Conservation (phyloP, 2,329 filamentous ascomycete species). For the Uncinocarpus reesii region DNA sequence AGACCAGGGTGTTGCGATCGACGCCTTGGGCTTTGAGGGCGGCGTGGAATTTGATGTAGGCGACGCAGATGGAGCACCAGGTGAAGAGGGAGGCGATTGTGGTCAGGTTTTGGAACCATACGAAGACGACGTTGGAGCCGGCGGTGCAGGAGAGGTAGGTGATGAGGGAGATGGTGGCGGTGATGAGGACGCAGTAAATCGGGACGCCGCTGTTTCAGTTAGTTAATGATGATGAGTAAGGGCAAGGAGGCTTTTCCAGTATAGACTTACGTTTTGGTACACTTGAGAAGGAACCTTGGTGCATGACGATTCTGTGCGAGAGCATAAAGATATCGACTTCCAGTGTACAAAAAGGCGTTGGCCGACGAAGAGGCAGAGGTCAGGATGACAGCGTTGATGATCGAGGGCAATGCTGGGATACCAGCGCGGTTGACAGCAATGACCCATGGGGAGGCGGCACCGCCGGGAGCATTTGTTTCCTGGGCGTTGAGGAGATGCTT, state of each 20-base stretch:
- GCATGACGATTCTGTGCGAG: constrained; percentile 42
- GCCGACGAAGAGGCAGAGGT: constrained; percentile 60
- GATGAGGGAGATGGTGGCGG: constrained; percentile 35
- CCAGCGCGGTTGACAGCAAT: constrained; percentile 60
- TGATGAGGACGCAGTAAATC: constrained; percentile 33
- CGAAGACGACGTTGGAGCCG: constrained; percentile 34
- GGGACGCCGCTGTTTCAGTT: constrained; percentile 36
- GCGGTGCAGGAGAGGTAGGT: constrained; percentile 37
- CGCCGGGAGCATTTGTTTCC: constrained; percentile 47
- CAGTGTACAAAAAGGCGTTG: constrained; percentile 54
- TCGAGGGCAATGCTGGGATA: constrained; percentile 55
- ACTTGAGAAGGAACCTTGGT: constrained; percentile 43
- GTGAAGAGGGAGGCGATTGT: constrained; percentile 38
- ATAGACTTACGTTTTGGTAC: constrained; percentile 36
- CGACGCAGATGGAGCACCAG: constrained; percentile 39
- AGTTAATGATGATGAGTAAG: background rate
- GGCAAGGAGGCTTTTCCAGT: constrained; percentile 8
- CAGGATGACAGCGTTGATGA: constrained; percentile 68
- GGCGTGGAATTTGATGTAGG: constrained; percentile 39
- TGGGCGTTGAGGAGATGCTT: constrained; percentile 40
- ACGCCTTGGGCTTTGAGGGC: constrained; percentile 35
- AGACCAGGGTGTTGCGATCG: constrained; percentile 28
- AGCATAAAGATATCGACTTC: constrained; percentile 44
- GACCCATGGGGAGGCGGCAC: constrained; percentile 57
- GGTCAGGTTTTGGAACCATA: constrained; percentile 39